Conservation (phyloP, 345 rosid species). For the Arabis alpina region DNA sequence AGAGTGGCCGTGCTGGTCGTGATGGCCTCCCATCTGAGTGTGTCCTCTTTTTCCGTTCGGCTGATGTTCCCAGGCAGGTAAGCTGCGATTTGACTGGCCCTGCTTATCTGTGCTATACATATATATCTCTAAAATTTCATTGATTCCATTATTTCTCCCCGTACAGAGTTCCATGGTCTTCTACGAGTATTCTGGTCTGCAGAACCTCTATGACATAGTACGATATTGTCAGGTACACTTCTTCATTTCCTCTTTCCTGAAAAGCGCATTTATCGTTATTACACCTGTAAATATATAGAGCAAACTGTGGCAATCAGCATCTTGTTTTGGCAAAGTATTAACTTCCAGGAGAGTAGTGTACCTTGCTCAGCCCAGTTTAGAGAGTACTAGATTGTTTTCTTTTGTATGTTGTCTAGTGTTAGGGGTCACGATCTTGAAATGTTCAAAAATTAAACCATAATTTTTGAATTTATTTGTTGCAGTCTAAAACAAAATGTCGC, state of each 20-base stretch:
- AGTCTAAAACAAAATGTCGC: conserved; percentile 87
- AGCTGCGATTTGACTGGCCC: conserved; percentile 18
- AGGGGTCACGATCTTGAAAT: conserved; percentile 6
- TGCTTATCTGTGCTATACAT: conserved; percentile 8
- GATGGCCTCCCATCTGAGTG: conserved; percentile 97
- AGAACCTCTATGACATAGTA: conserved; percentile 87
- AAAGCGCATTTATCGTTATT: conserved; percentile 4
- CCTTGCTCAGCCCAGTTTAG: neutral
- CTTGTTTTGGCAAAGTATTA: neutral
- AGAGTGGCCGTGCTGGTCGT: conserved; percentile 98
- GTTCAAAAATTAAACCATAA: neutral
- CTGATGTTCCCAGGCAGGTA: conserved; percentile 95
- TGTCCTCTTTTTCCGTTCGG: conserved; percentile 78
- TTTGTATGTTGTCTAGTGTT: conserved; percentile 12
- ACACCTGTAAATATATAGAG: conserved; percentile 6
- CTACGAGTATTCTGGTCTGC: conserved; percentile 93
- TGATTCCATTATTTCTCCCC: conserved; percentile 33
- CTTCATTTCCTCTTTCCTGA: conserved; percentile 4
- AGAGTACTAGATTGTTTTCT: conserved; percentile 8
- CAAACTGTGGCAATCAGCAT: conserved; percentile 17
- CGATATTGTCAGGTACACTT: conserved; percentile 83
- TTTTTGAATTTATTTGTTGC: conserved; percentile 36
- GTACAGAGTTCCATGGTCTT: conserved; percentile 97
- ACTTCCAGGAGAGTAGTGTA: conserved; percentile 15
- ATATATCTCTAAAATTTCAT: neutral